phyloP scores from a whole-genome alignment of 1,284 basidiomycete genomes.

The Ustilago cynodontis region DNA sequence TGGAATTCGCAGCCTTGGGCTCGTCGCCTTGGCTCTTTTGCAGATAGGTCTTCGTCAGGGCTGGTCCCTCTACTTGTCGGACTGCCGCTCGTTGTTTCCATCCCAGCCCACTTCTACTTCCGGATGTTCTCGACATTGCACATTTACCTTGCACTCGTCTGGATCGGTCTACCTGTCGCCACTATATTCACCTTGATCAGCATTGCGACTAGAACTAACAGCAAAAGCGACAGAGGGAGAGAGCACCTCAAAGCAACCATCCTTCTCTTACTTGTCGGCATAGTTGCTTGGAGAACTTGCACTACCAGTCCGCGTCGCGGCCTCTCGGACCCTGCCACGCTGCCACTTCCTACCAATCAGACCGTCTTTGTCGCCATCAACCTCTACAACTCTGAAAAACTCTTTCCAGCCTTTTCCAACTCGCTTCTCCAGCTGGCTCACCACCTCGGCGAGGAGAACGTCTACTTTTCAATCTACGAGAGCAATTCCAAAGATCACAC shows the following conservation, averaged over 20 bases:
- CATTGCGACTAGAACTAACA: background rate
- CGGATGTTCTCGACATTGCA: slow-evolving; percentile 37
- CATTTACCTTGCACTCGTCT: slow-evolving; percentile 34
- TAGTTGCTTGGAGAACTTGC: slow-evolving; percentile 27
- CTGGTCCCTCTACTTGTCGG: slow-evolving; percentile 26
- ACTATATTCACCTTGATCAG: slow-evolving; percentile 13
- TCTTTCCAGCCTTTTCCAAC: slow-evolving; percentile 52
- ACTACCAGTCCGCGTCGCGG: slow-evolving; percentile 22
- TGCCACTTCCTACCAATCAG: slow-evolving; percentile 12
- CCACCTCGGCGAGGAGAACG: slow-evolving; percentile 73
- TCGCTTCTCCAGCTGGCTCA: slow-evolving; percentile 42
- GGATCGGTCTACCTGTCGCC: slow-evolving; percentile 28
- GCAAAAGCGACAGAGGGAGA: background rate
- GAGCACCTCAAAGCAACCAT: slow-evolving; percentile 26
- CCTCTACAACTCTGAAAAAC: slow-evolving; percentile 55
- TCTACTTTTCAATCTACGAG: slow-evolving; percentile 75
- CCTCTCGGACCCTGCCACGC: slow-evolving; percentile 3
- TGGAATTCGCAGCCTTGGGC: slow-evolving; percentile 28
- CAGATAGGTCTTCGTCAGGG: slow-evolving; percentile 16
- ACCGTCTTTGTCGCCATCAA: slow-evolving; percentile 54
- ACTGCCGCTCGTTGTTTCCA: slow-evolving; percentile 22
- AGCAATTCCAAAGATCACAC: slow-evolving; percentile 74
- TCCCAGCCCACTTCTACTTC: slow-evolving; percentile 36
- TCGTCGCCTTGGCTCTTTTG: slow-evolving; percentile 20
- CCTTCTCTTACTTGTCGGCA: slow-evolving; percentile 14